Base-by-base conservation (phyloP, 371 early-diverging fungal species). In the Batrachochytrium dendrobatidis region DNA sequence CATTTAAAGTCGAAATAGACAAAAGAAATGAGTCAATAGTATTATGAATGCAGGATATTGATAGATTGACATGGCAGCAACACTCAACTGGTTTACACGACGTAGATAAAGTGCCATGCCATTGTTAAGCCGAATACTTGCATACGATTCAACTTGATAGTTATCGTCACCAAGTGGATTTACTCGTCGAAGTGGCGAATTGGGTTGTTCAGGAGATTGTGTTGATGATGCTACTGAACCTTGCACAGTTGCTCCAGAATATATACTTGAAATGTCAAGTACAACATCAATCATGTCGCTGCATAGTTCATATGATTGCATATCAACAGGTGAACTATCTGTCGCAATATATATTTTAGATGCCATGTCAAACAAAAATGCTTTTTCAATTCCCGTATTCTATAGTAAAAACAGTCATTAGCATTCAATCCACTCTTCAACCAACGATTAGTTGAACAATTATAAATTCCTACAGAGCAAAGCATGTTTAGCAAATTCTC, bases 351-450 rank as follows among this genome's bases (percentile, higher is more conserved):
- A 96, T 30, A 95, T 85, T 67, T 94, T 94, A 30, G 88, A 87
- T 32, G 80, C 58, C 10, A 86, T 80, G 68, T 96, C 97, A 65
- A 96, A 93, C 46, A 96, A 70, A 68, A 92, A 95, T 15, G 92
- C 92, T 68, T 96, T 95, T 62, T 96, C 97, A 56, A 95, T 88
- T 15, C 89, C 88, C 1, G 95, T 92, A 65, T 90, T 95, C 89
- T 92, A 67, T 10, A 17, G 15, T 20, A 55, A 22, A 15, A 53
- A 25, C 5, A 43, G n/a, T n/a, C n/a, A n/a, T n/a, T n/a, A n/a
- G n/a, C n/a, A n/a, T n/a, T n/a, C n/a, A n/a, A n/a, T n/a, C n/a
- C 15, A 10, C 39, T 39, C 15, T 20, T 39, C 39, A 39, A 39
- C 39, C 39, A 39, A 39, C 15, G 15, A 39, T 20, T 39, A 39